A percentile compares a stretch with the other conserved stretches of the same genome.
phyloP scores from a whole-genome alignment of 306 rosid species.

The Lathyrus aphaca region DNA sequence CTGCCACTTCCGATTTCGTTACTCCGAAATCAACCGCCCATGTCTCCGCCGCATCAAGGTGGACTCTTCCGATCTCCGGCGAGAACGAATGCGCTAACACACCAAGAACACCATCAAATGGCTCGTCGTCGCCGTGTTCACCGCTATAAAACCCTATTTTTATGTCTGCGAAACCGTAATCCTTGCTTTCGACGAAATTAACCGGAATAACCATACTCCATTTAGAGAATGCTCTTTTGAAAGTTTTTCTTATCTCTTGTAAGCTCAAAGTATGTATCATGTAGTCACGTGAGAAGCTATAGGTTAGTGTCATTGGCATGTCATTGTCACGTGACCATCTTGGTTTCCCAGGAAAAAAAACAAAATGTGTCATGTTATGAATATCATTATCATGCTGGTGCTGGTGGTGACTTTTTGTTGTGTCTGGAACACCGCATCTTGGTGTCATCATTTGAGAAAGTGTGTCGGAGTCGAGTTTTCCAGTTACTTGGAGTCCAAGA shows the following conservation, averaged over 20 bases:
- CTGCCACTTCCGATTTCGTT: conserved; percentile 63
- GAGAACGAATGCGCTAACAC: conserved; percentile 84
- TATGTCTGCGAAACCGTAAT: conserved; percentile 56
- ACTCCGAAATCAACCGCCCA: conserved; percentile 65
- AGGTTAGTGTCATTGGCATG: conserved; percentile 70
- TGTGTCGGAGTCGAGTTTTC: conserved; percentile 54
- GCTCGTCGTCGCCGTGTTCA: conserved; percentile 82
- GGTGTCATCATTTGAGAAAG: conserved; percentile 52
- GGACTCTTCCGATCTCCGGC: conserved; percentile 76
- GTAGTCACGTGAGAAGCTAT: conserved; percentile 56
- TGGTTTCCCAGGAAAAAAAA: conserved; percentile 71
- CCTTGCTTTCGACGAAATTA: conserved; percentile 54
- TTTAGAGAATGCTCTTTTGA: conserved; percentile 51
- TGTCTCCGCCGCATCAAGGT: conserved; percentile 83
- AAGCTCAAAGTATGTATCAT: conserved; percentile 47
- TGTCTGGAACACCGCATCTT: conserved; percentile 64
- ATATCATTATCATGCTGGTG: background rate
- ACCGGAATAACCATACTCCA: conserved; percentile 83
- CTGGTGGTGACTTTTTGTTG: background rate
- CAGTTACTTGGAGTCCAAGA: conserved; percentile 58
- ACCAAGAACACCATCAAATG: conserved; percentile 84
- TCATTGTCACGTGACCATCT: conserved; percentile 61
- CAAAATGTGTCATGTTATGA: conserved; percentile 37
- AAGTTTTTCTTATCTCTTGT: conserved; percentile 46
- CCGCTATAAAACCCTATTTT: conserved; percentile 75